A percentile compares a stretch with the other conserved stretches of the same genome.
Evolutionary conservation across 495 filamentous ascomycete species (phyloP).

Genomic region (Aspergillus sclerotiicarbonarius): DNA sequence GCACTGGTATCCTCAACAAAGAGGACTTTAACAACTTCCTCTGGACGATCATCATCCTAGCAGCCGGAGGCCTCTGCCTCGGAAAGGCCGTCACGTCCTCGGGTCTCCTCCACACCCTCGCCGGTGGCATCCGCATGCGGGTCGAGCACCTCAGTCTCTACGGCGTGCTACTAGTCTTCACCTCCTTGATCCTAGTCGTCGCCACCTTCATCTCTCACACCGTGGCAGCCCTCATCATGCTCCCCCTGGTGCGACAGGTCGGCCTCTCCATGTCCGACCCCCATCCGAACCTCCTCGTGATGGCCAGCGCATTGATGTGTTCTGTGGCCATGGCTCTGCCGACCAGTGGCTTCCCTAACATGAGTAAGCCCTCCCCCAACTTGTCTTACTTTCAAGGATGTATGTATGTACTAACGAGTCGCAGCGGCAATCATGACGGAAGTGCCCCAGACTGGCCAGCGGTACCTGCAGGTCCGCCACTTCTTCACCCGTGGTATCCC

Average conservation of each 20-base stretch:
- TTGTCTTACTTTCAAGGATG: background rate
- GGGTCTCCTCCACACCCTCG: slow-evolving; percentile 88
- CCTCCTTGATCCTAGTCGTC: slow-evolving; percentile 80
- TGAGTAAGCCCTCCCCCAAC: slow-evolving; percentile 69
- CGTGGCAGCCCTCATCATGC: slow-evolving; percentile 90
- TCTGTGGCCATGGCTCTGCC: slow-evolving; percentile 83
- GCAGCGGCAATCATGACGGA: slow-evolving; percentile 99
- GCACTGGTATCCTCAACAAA: slow-evolving; percentile 94
- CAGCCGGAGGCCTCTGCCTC: slow-evolving; percentile 87
- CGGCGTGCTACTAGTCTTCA: slow-evolving; percentile 82
- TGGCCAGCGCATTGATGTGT: slow-evolving; percentile 72
- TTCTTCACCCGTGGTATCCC: slow-evolving; percentile 91
- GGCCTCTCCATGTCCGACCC: slow-evolving; percentile 81
- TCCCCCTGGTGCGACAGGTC: slow-evolving; percentile 85
- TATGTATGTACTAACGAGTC: slow-evolving; percentile 19
- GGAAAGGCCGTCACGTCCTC: slow-evolving; percentile 94
- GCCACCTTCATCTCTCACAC: slow-evolving; percentile 99
- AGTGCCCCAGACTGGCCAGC: slow-evolving; percentile 81
- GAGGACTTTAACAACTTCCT: slow-evolving; percentile 99
- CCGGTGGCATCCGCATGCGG: slow-evolving; percentile 63
- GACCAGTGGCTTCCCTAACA: slow-evolving; percentile 96
- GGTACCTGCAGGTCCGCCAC: slow-evolving; percentile 89
- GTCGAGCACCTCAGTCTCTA: slow-evolving; percentile 84
- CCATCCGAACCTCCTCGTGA: slow-evolving; percentile 92
- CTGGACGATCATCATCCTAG: slow-evolving; percentile 99